Evolutionary conservation across 495 filamentous ascomycete species (phyloP), one percentile per base, ranked within the genome.

Genomic region (Tetracladium setigerum): DNA sequence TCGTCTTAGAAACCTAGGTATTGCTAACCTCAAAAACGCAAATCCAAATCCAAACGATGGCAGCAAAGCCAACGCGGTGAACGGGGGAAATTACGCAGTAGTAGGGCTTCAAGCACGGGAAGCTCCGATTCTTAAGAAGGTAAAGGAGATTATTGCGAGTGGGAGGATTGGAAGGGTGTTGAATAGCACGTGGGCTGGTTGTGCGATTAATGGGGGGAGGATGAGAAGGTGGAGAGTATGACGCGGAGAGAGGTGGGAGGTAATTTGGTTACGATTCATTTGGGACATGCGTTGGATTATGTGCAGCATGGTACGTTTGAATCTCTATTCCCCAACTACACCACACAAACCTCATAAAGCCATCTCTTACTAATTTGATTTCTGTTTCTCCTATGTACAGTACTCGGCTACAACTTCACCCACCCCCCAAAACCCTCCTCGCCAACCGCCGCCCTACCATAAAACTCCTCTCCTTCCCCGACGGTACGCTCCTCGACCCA

Each of bases 111-210:
- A 82, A 50, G 77, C 64, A 0, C 55, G 66, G 2, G 48, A 68
- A 14, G 58, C 62, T 30, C 76, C 76, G 0, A 30, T 70, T 2
- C 54, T 69, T 1, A 30, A 55, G 4, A 73, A 69, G 43, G 41
- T 82, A 10, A 69, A 67, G 43, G 62, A 68, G 31, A 35, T 81
- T 10, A 52, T 82, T 22, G 59, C 63, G 19, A 53, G 52, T 0
- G 73, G 70, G 0, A 66, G 55, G 47, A 74, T 84, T 42, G 78
- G 79, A 1, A 70, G 67, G 39, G 71, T 81, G 11, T 40, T 78
- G 10, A 78, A 75, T 46, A 71, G 65, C 19, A 73, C 73, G 16
- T 62, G 65, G n/a, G 50, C 62, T 1, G 61, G 55, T 44, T 65
- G 64, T 0, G 65, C 63, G n/a, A 53, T 63, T 1, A 55, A 58